Evolutionary conservation across 2,329 filamentous ascomycete genomes (phyloP).

Genomic region (Didymella segeticola): DNA sequence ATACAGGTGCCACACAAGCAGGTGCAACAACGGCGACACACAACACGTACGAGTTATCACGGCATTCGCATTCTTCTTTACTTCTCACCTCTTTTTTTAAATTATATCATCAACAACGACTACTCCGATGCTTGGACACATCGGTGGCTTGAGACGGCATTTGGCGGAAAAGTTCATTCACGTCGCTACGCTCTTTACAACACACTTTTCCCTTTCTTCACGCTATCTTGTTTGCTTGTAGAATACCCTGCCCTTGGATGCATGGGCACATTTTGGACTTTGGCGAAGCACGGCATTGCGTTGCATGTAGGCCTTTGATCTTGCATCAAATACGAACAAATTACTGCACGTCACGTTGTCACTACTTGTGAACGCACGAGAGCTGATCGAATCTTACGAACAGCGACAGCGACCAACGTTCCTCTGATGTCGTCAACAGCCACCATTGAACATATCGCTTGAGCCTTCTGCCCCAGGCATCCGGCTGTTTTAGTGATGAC

Average conservation of each 20-base stretch:
- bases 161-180: constrained; percentile 4
- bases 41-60: constrained; percentile 11
- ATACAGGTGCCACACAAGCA: background rate
- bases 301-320: background rate
- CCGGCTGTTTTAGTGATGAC: no score
- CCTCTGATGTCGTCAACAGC: no score
- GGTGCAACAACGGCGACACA: constrained; percentile 4
- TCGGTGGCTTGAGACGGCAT: constrained; percentile 1
- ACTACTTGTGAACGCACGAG: no score
- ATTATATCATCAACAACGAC: background rate
- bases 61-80: constrained; percentile 10
- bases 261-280: constrained; percentile 2
- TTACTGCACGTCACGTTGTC: background rate
- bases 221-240: constrained; percentile 7
- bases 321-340: constrained; percentile 5
- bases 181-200: constrained; percentile 16
- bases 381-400: no score
- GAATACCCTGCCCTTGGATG: constrained; percentile 13
- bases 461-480: no score
- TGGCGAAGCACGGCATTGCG: background rate
- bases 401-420: no score
- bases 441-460: no score
- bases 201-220: background rate
- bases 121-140: background rate
- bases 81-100: background rate